These are phyloP conservation scores for Podaxis sp. DNA, from an alignment of 768 basidiomycete genomes.

Conservation along the genomic window DNA sequence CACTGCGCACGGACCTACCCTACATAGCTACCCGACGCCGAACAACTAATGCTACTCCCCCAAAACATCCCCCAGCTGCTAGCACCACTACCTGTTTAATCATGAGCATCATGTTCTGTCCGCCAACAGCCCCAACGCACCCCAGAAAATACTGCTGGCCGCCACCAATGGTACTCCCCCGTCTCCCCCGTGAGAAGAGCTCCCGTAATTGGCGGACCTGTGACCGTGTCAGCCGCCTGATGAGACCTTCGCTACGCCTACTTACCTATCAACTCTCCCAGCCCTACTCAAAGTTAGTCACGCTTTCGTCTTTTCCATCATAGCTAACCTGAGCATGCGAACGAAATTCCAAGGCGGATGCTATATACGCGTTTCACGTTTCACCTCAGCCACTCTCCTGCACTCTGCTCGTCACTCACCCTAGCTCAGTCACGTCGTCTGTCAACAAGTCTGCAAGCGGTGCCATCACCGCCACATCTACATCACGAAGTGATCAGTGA, in stretches of 20 bases:
- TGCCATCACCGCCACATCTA: conserved; percentile 6
- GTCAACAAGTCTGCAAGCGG: conserved; percentile 14
- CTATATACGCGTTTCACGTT: not conserved
- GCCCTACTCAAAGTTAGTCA: conserved; percentile 7
- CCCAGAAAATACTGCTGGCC: conserved; percentile 18
- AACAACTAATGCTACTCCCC: not conserved
- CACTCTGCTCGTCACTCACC: conserved; percentile 5
- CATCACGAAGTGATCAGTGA: not conserved
- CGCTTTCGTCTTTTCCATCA: not conserved
- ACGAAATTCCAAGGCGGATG: conserved; percentile 21
- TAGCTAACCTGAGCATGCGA: conserved; percentile 19
- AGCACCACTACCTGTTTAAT: not conserved
- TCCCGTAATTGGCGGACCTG: conserved; percentile 20
- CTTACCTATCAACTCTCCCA: conserved; percentile 18
- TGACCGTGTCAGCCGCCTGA: not conserved
- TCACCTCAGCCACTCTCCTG: not conserved
- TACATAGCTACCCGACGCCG: not conserved
- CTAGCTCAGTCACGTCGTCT: conserved; percentile 14
- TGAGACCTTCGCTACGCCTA: not conserved
- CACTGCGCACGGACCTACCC: conserved; percentile 27
- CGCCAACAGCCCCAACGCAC: not conserved
- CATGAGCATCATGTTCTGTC: not conserved
- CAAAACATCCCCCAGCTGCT: not conserved
- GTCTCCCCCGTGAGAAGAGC: conserved; percentile 20
- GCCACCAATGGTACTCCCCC: conserved; percentile 17